A percentile compares a stretch with the other conserved stretches of the same genome.
These are phyloP conservation scores for Fusarium sp. DNA, from an alignment of 2,329 filamentous ascomycete genomes.

Conservation along the genomic window DNA sequence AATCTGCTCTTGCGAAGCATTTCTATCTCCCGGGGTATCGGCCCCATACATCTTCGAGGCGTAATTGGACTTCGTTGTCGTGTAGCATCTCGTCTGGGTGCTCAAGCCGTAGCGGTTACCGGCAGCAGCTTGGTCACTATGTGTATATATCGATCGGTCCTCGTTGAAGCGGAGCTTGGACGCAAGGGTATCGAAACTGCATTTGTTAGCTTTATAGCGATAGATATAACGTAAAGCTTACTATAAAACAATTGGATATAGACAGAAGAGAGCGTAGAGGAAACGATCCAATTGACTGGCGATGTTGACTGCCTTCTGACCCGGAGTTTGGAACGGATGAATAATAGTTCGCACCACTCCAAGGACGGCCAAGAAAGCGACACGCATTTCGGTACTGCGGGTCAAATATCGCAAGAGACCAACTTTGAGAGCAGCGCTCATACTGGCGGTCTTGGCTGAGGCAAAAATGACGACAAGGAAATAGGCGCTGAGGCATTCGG, in stretches of 20 bases:
- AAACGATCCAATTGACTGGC: constrained; percentile 56
- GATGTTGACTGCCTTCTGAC: constrained; percentile 51
- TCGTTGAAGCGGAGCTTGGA: constrained; percentile 46
- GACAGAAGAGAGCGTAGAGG: constrained; percentile 54
- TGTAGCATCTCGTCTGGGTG: constrained; percentile 25
- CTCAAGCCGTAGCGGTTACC: constrained; percentile 3
- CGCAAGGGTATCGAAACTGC: constrained; percentile 50
- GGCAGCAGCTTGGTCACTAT: constrained; percentile 9
- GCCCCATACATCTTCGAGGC: constrained; percentile 1
- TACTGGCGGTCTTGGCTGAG: constrained; percentile 43
- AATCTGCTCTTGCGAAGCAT: constrained; percentile 23
- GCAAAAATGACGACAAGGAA: constrained; percentile 55
- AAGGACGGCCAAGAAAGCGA: constrained; percentile 52
- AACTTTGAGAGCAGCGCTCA: constrained; percentile 45
- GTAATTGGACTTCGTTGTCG: constrained; percentile 18
- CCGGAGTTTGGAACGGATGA: constrained; percentile 53
- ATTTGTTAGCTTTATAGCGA: background rate
- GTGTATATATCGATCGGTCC: constrained; percentile 16
- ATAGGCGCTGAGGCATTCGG: constrained; percentile 54
- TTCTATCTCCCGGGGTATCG: background rate
- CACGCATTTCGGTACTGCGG: constrained; percentile 53
- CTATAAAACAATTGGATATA: constrained; percentile 56
- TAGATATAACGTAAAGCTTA: constrained; percentile 28
- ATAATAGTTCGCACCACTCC: constrained; percentile 55
- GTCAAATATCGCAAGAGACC: constrained; percentile 54